Evolutionary conservation across 2,329 filamentous ascomycete genomes (phyloP).

Genomic region (Ophiosphaerella herpotricha): DNA sequence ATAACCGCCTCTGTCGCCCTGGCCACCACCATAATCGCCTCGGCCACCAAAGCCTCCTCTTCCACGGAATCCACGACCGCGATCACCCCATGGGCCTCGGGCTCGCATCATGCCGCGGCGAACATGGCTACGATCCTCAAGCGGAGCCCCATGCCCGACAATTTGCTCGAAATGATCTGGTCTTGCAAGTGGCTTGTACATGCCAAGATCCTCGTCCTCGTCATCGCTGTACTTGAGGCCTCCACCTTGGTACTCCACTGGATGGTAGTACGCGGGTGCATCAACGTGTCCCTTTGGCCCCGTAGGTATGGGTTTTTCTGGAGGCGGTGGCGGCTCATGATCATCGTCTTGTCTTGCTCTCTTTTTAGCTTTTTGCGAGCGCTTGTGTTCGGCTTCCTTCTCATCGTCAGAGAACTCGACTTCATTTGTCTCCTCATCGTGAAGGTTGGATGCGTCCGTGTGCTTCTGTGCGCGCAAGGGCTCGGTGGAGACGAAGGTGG

Average conservation of each 20-base stretch:
- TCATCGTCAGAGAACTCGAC: conserved; percentile 97
- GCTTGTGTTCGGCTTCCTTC: conserved; percentile 79
- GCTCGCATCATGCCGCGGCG: conserved; percentile 39
- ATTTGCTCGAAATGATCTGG: conserved; percentile 54
- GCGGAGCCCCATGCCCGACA: conserved; percentile 47
- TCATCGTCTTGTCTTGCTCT: conserved; percentile 44
- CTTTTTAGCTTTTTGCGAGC: conserved; percentile 62
- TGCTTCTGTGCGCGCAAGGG: conserved; percentile 79
- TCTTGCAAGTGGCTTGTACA: conserved; percentile 54
- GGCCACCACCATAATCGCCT: conserved; percentile 32
- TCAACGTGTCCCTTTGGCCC: conserved; percentile 25
- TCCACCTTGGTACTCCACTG: conserved; percentile 38
- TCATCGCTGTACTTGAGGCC: conserved; percentile 51
- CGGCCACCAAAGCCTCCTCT: conserved; percentile 33
- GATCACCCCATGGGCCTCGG: conserved; percentile 42
- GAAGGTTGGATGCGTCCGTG: conserved; percentile 90
- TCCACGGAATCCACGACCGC: conserved; percentile 44
- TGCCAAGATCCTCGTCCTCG: conserved; percentile 50
- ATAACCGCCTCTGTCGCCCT: conserved; percentile 30
- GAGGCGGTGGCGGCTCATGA: conserved; percentile 25
- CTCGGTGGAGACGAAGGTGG: conserved; percentile 84
- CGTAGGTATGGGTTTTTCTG: conserved; percentile 25
- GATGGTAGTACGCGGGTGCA: conserved; percentile 22
- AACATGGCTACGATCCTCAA: conserved; percentile 45
- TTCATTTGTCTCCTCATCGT: conserved; percentile 93